These are phyloP conservation scores for Penicillium macrosclerotiorum DNA, from an alignment of 495 filamentous ascomycete genomes.

Conservation along the genomic window DNA sequence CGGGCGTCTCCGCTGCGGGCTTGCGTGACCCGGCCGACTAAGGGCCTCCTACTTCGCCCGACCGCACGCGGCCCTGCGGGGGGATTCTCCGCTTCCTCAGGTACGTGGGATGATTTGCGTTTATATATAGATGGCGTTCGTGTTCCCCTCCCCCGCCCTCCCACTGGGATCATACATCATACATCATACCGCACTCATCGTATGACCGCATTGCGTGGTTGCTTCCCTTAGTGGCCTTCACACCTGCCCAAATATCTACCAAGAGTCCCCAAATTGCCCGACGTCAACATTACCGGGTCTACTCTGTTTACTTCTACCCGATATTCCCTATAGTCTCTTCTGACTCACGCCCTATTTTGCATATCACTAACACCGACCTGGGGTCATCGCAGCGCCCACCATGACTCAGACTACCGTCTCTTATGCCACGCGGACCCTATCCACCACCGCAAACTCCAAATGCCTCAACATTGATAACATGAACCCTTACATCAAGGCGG, in stretches of 20 bases:
- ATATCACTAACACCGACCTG: conserved; percentile 18
- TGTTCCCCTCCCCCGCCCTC: not conserved
- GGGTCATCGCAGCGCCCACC: conserved; percentile 20
- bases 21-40: conserved; percentile 35
- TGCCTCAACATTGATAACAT: conserved; percentile 83
- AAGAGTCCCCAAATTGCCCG: not conserved
- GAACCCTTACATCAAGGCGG: conserved; percentile 78
- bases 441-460: conserved; percentile 45
- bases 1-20: conserved; percentile 37
- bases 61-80: conserved; percentile 25
- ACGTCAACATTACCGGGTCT: conserved; percentile 1
- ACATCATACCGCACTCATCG: too few relatives aligned
- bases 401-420: conserved; percentile 37
- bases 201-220: conserved; percentile 6
- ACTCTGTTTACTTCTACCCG: conserved; percentile 17
- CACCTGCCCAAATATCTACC: not conserved
- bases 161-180: not conserved
- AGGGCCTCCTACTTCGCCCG: conserved; percentile 28
- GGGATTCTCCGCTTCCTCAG: conserved; percentile 27
- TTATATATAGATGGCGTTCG: conserved; percentile 17
- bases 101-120: conserved; percentile 27
- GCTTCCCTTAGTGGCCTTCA: conserved; percentile 5
- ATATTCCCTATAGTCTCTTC: too few relatives aligned
- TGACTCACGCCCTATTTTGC: conserved; percentile 10
- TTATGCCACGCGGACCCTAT: conserved; percentile 51